Conservation (phyloP, 2,329 filamentous ascomycete species). For the Xylaria sp. region DNA sequence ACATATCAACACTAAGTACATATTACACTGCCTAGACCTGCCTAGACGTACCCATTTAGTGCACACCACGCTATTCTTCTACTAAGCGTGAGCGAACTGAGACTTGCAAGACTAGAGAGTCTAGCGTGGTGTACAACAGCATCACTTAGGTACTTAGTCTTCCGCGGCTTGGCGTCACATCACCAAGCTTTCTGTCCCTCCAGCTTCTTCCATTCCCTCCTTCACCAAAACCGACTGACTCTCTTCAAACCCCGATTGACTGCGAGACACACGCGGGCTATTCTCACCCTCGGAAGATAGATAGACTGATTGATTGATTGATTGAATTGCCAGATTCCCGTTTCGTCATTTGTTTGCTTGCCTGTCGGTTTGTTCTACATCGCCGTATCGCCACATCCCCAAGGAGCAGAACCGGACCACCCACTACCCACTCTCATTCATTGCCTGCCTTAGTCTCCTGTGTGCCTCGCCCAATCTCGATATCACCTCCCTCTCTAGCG, state of each 20-base stretch:
- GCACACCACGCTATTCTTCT: neutral
- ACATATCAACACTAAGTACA: neutral
- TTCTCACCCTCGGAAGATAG: conserved; percentile 23
- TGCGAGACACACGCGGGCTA: neutral
- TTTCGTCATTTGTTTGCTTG: neutral
- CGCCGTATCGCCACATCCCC: no score
- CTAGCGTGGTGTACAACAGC: conserved; percentile 19
- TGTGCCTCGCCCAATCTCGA: conserved; percentile 17
- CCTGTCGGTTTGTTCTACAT: neutral
- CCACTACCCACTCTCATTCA: neutral
- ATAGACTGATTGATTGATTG: neutral
- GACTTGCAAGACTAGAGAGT: conserved; percentile 27
- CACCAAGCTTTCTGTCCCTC: conserved; percentile 44
- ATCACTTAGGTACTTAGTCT: conserved; percentile 27
- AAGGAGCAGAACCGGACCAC: conserved; percentile 12
- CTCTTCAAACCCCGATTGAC: conserved; percentile 6
- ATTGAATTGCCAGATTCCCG: conserved; percentile 6
- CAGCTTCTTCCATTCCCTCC: conserved; percentile 30
- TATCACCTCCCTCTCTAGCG: conserved; percentile 11
- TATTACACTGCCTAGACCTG: neutral
- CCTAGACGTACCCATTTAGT: neutral
- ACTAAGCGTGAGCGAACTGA: conserved; percentile 12
- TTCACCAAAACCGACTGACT: neutral
- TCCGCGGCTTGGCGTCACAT: conserved; percentile 46
- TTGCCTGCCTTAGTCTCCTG: neutral